Base-by-base conservation (phyloP, 164 flowering plant species). In the Vitis labrusca region DNA sequence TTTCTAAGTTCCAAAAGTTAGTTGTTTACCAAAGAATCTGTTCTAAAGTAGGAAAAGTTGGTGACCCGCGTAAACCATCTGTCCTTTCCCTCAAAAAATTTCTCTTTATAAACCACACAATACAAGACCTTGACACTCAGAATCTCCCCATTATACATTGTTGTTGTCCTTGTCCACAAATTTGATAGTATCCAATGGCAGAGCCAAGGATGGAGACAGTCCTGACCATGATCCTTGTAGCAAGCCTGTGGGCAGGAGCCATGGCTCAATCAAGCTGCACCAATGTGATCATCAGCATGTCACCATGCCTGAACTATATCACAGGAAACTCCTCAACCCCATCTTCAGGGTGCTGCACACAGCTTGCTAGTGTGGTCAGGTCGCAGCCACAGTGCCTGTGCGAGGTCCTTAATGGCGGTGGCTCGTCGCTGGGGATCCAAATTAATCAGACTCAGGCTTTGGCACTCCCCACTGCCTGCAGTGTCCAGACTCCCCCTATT, bases 371-470 rank as follows among this genome's bases (percentile, higher is more conserved):
- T 16, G 79, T 76, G 1, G 82, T 78, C 14, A 49, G 30, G 50
- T 63, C 77, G 11, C 69, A 64, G 49, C 82, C 85, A 7, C 72
- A 72, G 59, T 83, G 85, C 67, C 71, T 83, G 10, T 83, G 85
- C 62, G 1, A 51, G 12, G 72, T 72, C 1, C 55, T 83, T 5
- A 74, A 62, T 10, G 77, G 80, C 10, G 76, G 74, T 17, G 80
- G 53, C 12, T 66, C 79, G 0, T 51, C 61, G 1, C 50, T 71
- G 8, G 83, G 83, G 7, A 8, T 80, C 59, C 67, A 44, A 17
- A 65, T 83, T n/a, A 83, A 83, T 37, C 81, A 73, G 63, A 79
- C 85, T 59, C 75, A 10, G 30, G 83, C 85, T 5, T n/a, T 77
- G 37, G 66, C 55, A 7, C 69, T 82, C 15, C 85, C 85, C 3